Evolutionary conservation across 108 stramenopile genomes (phyloP).

Genomic region (Skeletonema potamos): DNA sequence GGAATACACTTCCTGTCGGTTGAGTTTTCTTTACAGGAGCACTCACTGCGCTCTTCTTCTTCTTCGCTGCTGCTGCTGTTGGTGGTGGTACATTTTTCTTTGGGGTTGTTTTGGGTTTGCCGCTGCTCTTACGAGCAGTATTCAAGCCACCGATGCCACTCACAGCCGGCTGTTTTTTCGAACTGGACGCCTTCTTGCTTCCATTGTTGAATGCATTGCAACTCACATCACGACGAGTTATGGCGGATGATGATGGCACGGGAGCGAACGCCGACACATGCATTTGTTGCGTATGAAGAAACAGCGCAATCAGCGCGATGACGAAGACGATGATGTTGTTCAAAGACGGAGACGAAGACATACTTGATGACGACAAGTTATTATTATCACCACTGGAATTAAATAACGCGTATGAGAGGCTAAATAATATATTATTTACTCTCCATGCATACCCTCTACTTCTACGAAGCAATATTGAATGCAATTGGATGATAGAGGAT

Average conservation of each 20-base stretch:
- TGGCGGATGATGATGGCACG: neutral
- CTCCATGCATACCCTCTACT: no score
- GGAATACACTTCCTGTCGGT: neutral
- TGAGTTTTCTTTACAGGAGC: neutral
- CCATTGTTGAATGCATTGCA: neutral
- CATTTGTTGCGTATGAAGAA: neutral
- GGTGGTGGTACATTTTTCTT: neutral
- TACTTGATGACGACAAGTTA: no score
- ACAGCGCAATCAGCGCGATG: neutral
- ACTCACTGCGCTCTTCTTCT: neutral
- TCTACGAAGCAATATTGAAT: no score
- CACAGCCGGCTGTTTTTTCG: neutral
- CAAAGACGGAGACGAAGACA: neutral
- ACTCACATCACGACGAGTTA: neutral
- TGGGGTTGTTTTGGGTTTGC: neutral
- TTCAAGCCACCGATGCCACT: neutral
- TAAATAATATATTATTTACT: no score
- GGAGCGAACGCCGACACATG: neutral
- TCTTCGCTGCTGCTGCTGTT: no score
- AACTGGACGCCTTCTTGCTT: neutral
- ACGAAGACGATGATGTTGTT: neutral
- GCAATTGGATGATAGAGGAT: no score
- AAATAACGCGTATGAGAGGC: no score
- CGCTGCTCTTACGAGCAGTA: neutral
- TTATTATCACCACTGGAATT: no score